Percentiles rank a stretch among this genome's conserved stretches.
These are phyloP conservation scores for Hypoxylon trugodes DNA, from an alignment of 495 filamentous ascomycete species.

Conservation along the genomic window DNA sequence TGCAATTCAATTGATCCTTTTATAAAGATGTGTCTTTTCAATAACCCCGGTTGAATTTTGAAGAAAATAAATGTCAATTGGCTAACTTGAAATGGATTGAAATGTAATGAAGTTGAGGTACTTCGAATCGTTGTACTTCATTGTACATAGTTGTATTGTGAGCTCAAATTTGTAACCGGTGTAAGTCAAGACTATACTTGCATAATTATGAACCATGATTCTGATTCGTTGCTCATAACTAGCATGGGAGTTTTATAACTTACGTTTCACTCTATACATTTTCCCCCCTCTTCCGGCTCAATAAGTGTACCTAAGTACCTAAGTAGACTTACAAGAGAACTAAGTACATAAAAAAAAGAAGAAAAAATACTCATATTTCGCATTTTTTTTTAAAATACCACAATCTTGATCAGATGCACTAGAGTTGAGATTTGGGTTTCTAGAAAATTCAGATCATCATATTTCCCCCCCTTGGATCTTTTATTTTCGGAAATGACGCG, in stretches of 20 bases:
- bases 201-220: neutral
- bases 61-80: neutral
- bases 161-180: too few species aligned
- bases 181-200: too few species aligned
- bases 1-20: too few species aligned
- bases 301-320: neutral
- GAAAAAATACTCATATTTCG: neutral
- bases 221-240: neutral
- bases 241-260: neutral
- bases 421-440: slow-evolving; percentile 8
- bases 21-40: too few species aligned
- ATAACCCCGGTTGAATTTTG: too few species aligned
- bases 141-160: too few species aligned
- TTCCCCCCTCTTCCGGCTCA: neutral
- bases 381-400: too few species aligned
- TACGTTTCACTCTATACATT: neutral
- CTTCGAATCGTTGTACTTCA: too few species aligned
- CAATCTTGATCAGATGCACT: too few species aligned
- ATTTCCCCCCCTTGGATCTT: slow-evolving; percentile 5
- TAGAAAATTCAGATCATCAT: slow-evolving; percentile 16
- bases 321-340: neutral
- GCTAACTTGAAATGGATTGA: neutral
- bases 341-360: neutral
- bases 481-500: slow-evolving; percentile 37
- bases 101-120: neutral